Conservation (phyloP, 202 grass and related monocot species). For the Sporobolus alterniflorus region DNA sequence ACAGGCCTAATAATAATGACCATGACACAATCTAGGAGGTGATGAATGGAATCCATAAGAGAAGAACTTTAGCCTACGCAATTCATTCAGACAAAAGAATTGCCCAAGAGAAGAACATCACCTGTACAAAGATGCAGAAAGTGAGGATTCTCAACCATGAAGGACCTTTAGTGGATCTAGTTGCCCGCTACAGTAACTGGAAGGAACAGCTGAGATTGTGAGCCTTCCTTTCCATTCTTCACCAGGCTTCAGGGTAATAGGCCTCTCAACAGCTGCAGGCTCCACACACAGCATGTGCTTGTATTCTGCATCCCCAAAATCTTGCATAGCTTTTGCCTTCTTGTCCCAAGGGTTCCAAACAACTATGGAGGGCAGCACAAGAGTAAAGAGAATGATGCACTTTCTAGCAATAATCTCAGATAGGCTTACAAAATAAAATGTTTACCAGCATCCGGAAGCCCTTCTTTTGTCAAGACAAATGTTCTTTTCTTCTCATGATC, state of each 20-base stretch:
- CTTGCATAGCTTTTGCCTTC: slow-evolving; percentile 89
- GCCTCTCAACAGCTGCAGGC: slow-evolving; percentile 84
- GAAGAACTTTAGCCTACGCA: neutral
- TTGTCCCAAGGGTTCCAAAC: slow-evolving; percentile 99
- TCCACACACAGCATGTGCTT: slow-evolving; percentile 93
- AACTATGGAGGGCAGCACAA: slow-evolving; percentile 44
- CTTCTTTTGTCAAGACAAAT: slow-evolving; percentile 91
- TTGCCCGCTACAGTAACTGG: slow-evolving; percentile 95
- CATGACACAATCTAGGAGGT: neutral
- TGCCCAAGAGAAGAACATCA: slow-evolving; percentile 24
- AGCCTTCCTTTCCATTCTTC: slow-evolving; percentile 96
- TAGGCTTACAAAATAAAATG: neutral
- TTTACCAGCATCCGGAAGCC: slow-evolving; percentile 96
- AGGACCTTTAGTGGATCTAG: slow-evolving; percentile 87
- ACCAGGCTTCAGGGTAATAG: slow-evolving; percentile 89
- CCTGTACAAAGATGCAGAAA: slow-evolving; percentile 65
- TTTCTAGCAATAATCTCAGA: neutral
- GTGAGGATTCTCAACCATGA: slow-evolving; percentile 57
- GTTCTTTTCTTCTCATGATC: slow-evolving; percentile 99
- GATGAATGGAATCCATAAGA: neutral
- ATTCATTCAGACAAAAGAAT: neutral
- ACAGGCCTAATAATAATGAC: neutral
- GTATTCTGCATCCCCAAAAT: slow-evolving; percentile 92
- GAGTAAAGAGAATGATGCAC: neutral
- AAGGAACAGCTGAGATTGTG: slow-evolving; percentile 80